Base-by-base conservation (phyloP, 164 flowering plant genomes). In the Berberis thunbergii region DNA sequence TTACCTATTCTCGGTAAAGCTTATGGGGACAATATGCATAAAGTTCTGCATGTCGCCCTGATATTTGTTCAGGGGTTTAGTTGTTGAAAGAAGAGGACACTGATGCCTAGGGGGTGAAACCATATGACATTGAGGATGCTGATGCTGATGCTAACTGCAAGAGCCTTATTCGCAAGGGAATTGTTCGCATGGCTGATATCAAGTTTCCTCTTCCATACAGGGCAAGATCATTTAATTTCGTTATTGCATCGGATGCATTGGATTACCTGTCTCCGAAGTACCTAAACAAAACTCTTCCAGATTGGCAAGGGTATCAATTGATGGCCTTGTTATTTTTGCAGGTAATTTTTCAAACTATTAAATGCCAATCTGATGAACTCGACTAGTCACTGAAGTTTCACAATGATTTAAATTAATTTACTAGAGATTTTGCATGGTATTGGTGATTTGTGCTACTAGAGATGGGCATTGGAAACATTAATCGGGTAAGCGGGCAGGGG, bases 21-120 rank as follows among this genome's bases (percentile, higher is more conserved):
- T 43, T 92, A 87, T 70, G 93, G 95, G 54, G 95, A 86, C 52
- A 77, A 80, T 70, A 89, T 89, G 91, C 89, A 26, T 72, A 87
- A 87, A 72, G 89, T 92, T 69, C 75, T 92, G 83, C 98, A 89
- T 63, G 87, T 89, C 11, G 98, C 44, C 96, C 98, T 62, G 96
- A 89, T 57, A 83, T 89, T 53, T 92, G 98, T 64, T 80, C 89
- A 40, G 86, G 89, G 41, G 88, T 89, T 61, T 83, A 71, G 59
- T 79, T 92, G 71, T 69, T 87, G 59, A 84, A 84, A 74, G 96
- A 87, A 71, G 95, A 84, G 53, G 96, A 87, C 49, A 84, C 84
- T 49, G 93, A 92, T 78, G 96, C 87, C 9, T 92, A 92, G 92
- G 98, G 98, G 42, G 78, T 92, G 54, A 96, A 92, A 72, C 98